Base-by-base conservation (phyloP, 2,329 filamentous ascomycete genomes). In the Aspergillus texensis region DNA sequence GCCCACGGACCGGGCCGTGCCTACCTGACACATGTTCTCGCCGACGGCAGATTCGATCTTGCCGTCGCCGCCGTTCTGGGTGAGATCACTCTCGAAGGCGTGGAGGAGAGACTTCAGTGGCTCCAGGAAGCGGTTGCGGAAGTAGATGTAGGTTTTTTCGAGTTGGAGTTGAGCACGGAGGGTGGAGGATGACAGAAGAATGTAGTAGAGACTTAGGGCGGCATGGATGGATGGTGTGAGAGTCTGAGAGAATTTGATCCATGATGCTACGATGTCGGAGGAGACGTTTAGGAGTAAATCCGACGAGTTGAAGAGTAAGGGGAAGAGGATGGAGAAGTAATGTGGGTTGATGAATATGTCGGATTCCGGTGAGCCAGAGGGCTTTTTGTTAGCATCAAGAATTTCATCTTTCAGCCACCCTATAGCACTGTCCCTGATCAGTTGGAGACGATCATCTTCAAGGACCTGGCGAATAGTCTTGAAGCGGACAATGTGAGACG, bases 381-480 rank as follows among this genome's bases (percentile, higher is more conserved):
- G 60, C 53, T 60, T 10, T 39, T 50, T 66, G 59, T 65, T 81
- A 5, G 83, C 81, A 67, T 83, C 79, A 6, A 88, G 78, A 0
- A 86, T 84, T 70, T 88, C 86, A 46, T 85, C 80, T 70, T 88
- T 88, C 39, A 88, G 76, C 86, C 86, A 89, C 39, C 83, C 82
- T 6, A 89, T 82, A 3, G 86, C 86, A 48, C 82, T 83, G 41
- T 85, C 84, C 68, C 85, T 86, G 43, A 86, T 80, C 19, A 85
- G 84, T 53, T 83, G 80, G 62, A 85, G 82, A 0, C 80, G 79
- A 21, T 84, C 84, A 57, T 86, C 79, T 65, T 86, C 83, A 4
- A 88, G 76, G 3, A 85, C 84, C 52, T 83, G 82, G 5, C 81
- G 79, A 59, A 88, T 85, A 66, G 87, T 81, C 4, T 82, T 83